A percentile compares a stretch with the other conserved stretches of the same genome.
phyloP scores from a whole-genome alignment of 768 basidiomycete species.

The Omphalotus guepiniiformis region DNA sequence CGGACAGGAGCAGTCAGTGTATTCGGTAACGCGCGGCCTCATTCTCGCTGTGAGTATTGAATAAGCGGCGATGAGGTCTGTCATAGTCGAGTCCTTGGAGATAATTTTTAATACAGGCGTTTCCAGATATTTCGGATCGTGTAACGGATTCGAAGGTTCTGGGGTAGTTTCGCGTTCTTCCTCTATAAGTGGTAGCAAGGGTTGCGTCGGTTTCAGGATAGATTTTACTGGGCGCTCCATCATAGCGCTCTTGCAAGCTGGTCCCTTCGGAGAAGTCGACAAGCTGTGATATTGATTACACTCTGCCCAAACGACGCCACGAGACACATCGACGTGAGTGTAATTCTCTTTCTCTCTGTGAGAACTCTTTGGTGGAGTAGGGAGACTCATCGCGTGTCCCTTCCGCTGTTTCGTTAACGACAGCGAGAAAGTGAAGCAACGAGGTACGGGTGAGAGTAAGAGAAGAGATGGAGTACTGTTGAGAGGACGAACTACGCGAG shows the following conservation, averaged over 20 bases:
- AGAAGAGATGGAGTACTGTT: constrained; percentile 10
- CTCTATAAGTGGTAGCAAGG: constrained; percentile 36
- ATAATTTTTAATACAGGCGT: constrained; percentile 60
- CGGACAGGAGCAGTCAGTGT: constrained; percentile 62
- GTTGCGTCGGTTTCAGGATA: constrained; percentile 56
- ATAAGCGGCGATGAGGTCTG: constrained; percentile 71
- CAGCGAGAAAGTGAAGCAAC: too few species aligned
- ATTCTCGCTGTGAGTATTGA: constrained; percentile 65
- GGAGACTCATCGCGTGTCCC: constrained; percentile 40
- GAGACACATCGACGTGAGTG: constrained; percentile 25
- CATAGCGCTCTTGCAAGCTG: constrained; percentile 26
- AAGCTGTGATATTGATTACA: constrained; percentile 45
- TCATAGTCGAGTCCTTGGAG: constrained; percentile 39
- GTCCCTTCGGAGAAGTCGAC: constrained; percentile 21
- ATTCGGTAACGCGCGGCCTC: constrained; percentile 37
- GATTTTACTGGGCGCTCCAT: constrained; percentile 52
- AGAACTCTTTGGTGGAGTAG: constrained; percentile 57
- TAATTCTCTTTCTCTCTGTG: constrained; percentile 56
- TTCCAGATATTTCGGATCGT: constrained; percentile 60
- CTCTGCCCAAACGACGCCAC: constrained; percentile 50
- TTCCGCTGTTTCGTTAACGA: too few species aligned
- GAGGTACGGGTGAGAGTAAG: constrained; percentile 15
- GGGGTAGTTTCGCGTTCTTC: constrained; percentile 63
- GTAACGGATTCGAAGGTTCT: constrained; percentile 68
- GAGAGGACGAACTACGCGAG: neutral